Conservation (phyloP, 306 rosid species). For the peach (Prunus persica) region Prunus_persica_NCBIv2 NC_034016.1:20260501-20261000, state of each 20-base stretch:
- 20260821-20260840: background rate
- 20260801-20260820: background rate
- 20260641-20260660: conserved; percentile 49
- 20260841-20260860: background rate
- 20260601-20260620: conserved; percentile 61
- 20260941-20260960: too few relatives aligned
- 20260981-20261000: background rate
- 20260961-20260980: background rate
- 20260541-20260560: background rate
- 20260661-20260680: conserved; percentile 57
- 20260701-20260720: conserved; percentile 34
- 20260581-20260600: conserved; percentile 59
- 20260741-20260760: conserved; percentile 39
- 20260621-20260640: conserved; percentile 49
- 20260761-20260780: conserved; percentile 28
- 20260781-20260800: conserved; percentile 28
- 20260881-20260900: background rate
- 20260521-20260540: background rate
- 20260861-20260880: background rate
- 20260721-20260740: conserved; percentile 38
- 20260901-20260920: too few relatives aligned
- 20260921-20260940: too few relatives aligned
- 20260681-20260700: conserved; percentile 48
- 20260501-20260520: background rate
- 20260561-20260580: conserved; percentile 23